phyloP scores from a whole-genome alignment of 1,284 basidiomycete genomes.

The Schizopora paradoxa region DNA sequence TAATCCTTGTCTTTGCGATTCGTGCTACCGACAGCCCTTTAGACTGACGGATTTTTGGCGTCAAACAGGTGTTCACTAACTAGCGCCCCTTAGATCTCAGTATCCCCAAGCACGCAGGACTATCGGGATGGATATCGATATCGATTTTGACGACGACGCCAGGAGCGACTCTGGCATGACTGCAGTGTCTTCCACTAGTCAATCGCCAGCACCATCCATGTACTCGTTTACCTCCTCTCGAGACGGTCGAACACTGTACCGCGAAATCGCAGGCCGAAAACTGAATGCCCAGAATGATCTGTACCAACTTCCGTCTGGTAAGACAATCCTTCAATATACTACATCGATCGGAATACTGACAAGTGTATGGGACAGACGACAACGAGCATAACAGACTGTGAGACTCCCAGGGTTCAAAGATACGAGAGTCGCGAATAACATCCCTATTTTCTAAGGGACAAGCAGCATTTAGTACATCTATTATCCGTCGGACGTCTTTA shows the following conservation, averaged over 20 bases:
- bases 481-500: background rate
- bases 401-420: background rate
- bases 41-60: too few species aligned
- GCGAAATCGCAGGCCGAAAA: conserved; percentile 4
- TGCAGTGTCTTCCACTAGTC: conserved; percentile 18
- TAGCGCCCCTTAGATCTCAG: too few species aligned
- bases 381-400: background rate
- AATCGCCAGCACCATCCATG: conserved; percentile 8
- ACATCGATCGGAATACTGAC: too few species aligned
- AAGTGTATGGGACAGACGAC: background rate
- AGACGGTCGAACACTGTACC: conserved; percentile 4
- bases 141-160: conserved; percentile 29
- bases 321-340: background rate
- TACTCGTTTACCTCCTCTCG: conserved; percentile 10
- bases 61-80: too few species aligned
- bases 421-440: background rate
- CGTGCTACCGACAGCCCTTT: too few species aligned
- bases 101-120: too few species aligned
- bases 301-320: conserved; percentile 10
- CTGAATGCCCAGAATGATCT: conserved; percentile 11
- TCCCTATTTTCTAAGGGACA: background rate
- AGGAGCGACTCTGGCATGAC: conserved; percentile 58
- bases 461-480: background rate
- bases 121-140: too few species aligned
- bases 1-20: too few species aligned